Evolutionary conservation across 2,329 filamentous ascomycete genomes (phyloP).

Genomic region (Coniochaeta hoffmannii): DNA sequence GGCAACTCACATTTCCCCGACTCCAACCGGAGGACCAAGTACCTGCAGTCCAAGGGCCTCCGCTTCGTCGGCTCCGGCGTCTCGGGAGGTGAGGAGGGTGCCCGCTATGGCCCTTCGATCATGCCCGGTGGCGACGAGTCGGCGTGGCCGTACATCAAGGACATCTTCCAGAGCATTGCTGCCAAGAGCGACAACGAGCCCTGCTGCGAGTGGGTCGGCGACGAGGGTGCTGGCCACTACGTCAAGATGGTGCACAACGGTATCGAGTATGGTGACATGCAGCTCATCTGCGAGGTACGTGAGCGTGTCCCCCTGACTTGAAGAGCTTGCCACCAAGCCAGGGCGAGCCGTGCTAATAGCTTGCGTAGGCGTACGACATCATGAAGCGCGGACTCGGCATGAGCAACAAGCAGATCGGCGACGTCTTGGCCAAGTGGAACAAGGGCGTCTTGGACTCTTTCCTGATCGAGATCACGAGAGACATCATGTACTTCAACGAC

Average conservation of each 20-base stretch:
- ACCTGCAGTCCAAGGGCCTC: conserved; percentile 80
- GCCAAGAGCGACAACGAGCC: conserved; percentile 96
- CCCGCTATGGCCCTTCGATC: conserved; percentile 90
- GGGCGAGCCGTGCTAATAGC: conserved; percentile 5
- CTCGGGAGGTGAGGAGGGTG: conserved; percentile 98
- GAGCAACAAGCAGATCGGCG: conserved; percentile 87
- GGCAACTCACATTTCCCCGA: conserved; percentile 99
- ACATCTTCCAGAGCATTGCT: conserved; percentile 95
- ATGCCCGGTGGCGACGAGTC: conserved; percentile 99
- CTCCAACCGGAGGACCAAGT: conserved; percentile 92
- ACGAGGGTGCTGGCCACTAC: conserved; percentile 99
- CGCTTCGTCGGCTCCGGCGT: conserved; percentile 96
- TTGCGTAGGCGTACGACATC: conserved; percentile 85
- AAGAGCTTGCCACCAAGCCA: neutral
- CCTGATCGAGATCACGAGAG: conserved; percentile 97
- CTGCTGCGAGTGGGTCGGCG: conserved; percentile 99
- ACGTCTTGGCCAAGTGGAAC: conserved; percentile 95
- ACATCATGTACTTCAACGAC: conserved; percentile 98
- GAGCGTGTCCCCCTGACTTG: neutral
- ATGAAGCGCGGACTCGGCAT: conserved; percentile 96
- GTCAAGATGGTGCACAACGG: conserved; percentile 99
- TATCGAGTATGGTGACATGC: conserved; percentile 99
- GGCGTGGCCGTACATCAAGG: conserved; percentile 97
- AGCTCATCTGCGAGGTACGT: conserved; percentile 94
- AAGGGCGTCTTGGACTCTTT: conserved; percentile 97